A percentile compares a stretch with the other conserved stretches of the same genome.
Evolutionary conservation across 306 rosid genomes (phyloP).

Genomic region (Elaeagnus macrophylla): DNA sequence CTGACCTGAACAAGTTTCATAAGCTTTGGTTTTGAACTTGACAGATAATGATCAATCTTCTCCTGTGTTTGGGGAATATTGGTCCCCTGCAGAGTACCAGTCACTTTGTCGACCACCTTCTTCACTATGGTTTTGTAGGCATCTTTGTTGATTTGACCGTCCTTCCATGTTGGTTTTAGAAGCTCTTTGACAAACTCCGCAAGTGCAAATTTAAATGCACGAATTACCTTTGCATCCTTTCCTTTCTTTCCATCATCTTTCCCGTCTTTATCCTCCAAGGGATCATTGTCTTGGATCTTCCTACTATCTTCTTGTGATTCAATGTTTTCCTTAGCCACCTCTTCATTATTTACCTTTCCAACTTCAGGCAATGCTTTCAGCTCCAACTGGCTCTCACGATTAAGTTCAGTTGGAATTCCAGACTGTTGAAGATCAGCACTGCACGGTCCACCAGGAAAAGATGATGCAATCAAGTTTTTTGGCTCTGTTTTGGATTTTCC

Average conservation of each 20-base stretch:
- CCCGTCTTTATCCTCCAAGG: constrained; percentile 44
- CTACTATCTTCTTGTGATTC: constrained; percentile 23
- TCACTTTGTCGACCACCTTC: constrained; percentile 92
- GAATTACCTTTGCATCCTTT: constrained; percentile 67
- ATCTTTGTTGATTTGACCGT: constrained; percentile 75
- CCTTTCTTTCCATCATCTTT: constrained; percentile 55
- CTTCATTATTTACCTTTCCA: constrained; percentile 32
- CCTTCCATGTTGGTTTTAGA: constrained; percentile 89
- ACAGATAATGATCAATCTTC: constrained; percentile 76
- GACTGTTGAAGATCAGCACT: constrained; percentile 25
- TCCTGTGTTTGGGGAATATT: constrained; percentile 83
- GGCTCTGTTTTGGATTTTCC: constrained; percentile 24
- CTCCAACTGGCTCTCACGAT: constrained; percentile 36
- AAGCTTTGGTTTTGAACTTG: constrained; percentile 71
- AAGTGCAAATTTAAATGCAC: constrained; percentile 75
- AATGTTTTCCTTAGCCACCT: constrained; percentile 28
- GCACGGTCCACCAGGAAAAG: constrained; percentile 29
- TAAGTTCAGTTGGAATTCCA: constrained; percentile 24
- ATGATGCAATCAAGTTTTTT: constrained; percentile 20
- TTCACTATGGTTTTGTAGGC: constrained; percentile 84
- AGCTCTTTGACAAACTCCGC: constrained; percentile 89
- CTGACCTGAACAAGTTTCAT: constrained; percentile 90
- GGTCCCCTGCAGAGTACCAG: constrained; percentile 47
- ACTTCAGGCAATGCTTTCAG: constrained; percentile 23
- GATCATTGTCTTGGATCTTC: constrained; percentile 30